A percentile compares a stretch with the other conserved stretches of the same genome.
Conservation (phyloP, 129 eudicot genomes). For the Gnaphalium uliginosum region DNA sequence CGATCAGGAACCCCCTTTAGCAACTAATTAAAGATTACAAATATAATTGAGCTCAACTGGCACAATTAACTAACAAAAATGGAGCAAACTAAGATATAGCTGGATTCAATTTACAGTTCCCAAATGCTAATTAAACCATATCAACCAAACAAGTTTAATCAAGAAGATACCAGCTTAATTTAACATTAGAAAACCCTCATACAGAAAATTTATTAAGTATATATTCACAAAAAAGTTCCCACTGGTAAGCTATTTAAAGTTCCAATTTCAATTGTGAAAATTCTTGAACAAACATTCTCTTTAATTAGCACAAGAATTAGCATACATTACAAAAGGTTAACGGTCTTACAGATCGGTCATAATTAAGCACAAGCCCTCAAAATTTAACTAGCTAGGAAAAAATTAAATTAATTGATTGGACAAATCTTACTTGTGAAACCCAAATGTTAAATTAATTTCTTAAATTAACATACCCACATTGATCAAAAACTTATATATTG, state of each 20-base stretch:
- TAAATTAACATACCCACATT: neutral
- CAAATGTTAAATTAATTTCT: conserved; percentile 5
- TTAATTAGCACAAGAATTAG: neutral
- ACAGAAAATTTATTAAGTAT: neutral
- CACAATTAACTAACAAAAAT: neutral
- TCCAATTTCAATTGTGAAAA: neutral
- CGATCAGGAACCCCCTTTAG: too few species aligned
- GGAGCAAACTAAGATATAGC: neutral
- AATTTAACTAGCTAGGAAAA: neutral
- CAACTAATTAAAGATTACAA: too few species aligned
- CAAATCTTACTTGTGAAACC: neutral
- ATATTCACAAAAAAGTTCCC: neutral
- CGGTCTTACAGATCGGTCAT: neutral
- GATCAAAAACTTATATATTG: neutral
- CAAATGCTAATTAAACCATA: neutral
- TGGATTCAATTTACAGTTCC: neutral
- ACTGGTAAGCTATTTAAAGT: neutral
- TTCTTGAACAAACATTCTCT: neutral
- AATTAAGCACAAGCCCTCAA: neutral
- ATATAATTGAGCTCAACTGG: neutral
- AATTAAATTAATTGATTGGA: neutral
- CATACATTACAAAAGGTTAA: neutral
- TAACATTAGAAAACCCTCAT: neutral
- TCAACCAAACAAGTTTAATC: neutral
- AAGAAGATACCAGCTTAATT: neutral